Base-by-base conservation (phyloP, 73 alveolate genomes). In the Paramecium tetraurelia region DNA sequence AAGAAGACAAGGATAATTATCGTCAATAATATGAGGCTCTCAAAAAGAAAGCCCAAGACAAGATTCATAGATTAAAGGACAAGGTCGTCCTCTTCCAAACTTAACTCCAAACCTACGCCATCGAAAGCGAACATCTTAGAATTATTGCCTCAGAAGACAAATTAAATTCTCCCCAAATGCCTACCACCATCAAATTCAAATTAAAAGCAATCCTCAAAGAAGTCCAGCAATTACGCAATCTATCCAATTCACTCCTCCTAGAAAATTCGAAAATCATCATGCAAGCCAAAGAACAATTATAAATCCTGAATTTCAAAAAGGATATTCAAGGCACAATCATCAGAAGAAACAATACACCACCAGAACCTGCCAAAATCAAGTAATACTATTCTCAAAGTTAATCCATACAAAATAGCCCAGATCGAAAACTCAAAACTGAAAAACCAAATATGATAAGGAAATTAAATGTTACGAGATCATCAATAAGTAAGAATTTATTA, bases 1-100 rank as follows among this genome's bases (percentile, higher is more conserved):
- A 80, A 80, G 90, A 80, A 24, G 90, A 80, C 48, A 80, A 80
- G 20, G 90, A 80, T 46, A 80, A 80, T 80, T 80, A 80, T 80
- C 35, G 90, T 24, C 57, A 40, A 41, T 35, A 80, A 80, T 80
- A 80, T 46, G 90, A 80, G 31, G 29, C 90, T 21, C 72, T 80
- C 2, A 80, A 80, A 80, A 80, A 80, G 90, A 80, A 80, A 48
- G 90, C 90, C 2, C 46, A 80, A 80, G 90, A 80, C 14, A 80
- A 80, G 12, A 80, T 80, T 11, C 90, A 80, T 46, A 40, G 90
- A 44, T 46, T 80, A 20, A 80, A 80, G 14, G 90, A 80, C 46
- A 41, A 80, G 24, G 46, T 44, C 31, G 31, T 80, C 12, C 29
- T 80, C 9, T 80, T 80, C 24, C 24, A 80, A 27, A 80, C 90